Conservation (phyloP, 352 stramenopile species). For the Globisporangium perplexum region DNA sequence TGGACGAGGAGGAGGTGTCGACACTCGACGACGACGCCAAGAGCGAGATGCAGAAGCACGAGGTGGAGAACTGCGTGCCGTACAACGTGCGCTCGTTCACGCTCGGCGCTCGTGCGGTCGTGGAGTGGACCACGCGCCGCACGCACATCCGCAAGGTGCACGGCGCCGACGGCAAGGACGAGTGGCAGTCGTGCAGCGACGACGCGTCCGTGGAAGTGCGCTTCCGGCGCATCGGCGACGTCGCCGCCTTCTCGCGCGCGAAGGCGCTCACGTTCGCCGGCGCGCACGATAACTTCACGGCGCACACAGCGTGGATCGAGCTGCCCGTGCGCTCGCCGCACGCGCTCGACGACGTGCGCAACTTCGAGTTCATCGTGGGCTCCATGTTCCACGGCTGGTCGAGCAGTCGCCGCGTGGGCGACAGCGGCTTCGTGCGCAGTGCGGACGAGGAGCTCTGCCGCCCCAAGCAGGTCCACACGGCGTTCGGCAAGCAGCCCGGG, state of each 20-base stretch:
- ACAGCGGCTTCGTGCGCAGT: slow-evolving; percentile 36
- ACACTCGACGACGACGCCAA: slow-evolving; percentile 42
- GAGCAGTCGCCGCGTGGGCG: slow-evolving; percentile 48
- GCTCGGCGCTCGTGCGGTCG: slow-evolving; percentile 37
- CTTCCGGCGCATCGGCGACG: slow-evolving; percentile 35
- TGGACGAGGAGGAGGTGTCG: slow-evolving; percentile 29
- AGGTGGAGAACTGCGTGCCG: slow-evolving; percentile 83
- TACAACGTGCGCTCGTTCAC: slow-evolving; percentile 73
- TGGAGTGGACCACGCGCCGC: slow-evolving; percentile 68
- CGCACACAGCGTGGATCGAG: slow-evolving; percentile 59
- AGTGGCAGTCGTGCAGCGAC: slow-evolving; percentile 68
- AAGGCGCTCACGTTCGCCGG: slow-evolving; percentile 52
- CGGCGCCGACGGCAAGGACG: slow-evolving; percentile 16
- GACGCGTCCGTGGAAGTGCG: slow-evolving; percentile 54
- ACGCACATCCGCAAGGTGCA: slow-evolving; percentile 71
- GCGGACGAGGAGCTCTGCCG: slow-evolving; percentile 45
- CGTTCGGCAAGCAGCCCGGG: slow-evolving; percentile 47
- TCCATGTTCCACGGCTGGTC: slow-evolving; percentile 80
- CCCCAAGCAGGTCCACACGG: slow-evolving; percentile 80
- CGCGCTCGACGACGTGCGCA: slow-evolving; percentile 1
- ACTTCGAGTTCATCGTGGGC: slow-evolving; percentile 71
- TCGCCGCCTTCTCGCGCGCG: slow-evolving; percentile 26
- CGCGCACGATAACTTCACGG: slow-evolving; percentile 48
- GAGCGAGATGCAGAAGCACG: slow-evolving; percentile 65
- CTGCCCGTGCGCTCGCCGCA: slow-evolving; percentile 14